Base-by-base conservation (phyloP, 2,329 filamentous ascomycete genomes). In the Curvularia eragrostidis region DNA sequence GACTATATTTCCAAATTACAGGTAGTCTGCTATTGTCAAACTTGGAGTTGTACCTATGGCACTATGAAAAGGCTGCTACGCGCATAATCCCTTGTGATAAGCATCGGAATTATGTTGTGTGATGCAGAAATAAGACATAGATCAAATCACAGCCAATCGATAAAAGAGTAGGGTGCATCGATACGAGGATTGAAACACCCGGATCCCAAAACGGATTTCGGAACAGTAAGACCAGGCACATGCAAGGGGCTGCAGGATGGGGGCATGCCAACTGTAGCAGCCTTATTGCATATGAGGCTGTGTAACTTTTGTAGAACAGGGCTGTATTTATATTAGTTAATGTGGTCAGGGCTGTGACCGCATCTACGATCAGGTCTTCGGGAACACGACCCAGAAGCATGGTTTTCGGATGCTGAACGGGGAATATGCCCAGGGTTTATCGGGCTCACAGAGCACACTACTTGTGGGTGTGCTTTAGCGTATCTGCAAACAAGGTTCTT, bases 81-180 rank as follows among this genome's bases (percentile, higher is more conserved):
- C 13, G 30, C 32, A 5, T 15, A 8, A 69, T 67, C 38, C 38
- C n/a, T 52, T 7, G 2, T 23, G 23, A 15, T 4, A 18, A 41
- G 24, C 6, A 24, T 19, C 5, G 9, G 18, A 28, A 28, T 6
- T 12, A 19, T 21, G 10, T 19, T 9, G 19, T 24, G 12, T 36
- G 7, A 48, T 21, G 13, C 3, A 24, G 8, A 23, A 19, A 23
- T 10, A 48, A 12, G 30, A 18, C 21, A 10, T 23, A 24, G 44
- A n/a, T 19, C 28, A 21, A 26, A 15, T 13, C n/a, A 30, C n/a
- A 32, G 18, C 24, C 18, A 23, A 34, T 48, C 18, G 9, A 49
- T 32, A 39, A 21, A 9, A 28, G 9, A 39, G 23, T 10, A 28
- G 18, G 18, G 19, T 38, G 39, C 28, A 54, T 57, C 13, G 6